Evolutionary conservation across 306 rosid species (phyloP).

Genomic region (Nissolia schottii): DNA sequence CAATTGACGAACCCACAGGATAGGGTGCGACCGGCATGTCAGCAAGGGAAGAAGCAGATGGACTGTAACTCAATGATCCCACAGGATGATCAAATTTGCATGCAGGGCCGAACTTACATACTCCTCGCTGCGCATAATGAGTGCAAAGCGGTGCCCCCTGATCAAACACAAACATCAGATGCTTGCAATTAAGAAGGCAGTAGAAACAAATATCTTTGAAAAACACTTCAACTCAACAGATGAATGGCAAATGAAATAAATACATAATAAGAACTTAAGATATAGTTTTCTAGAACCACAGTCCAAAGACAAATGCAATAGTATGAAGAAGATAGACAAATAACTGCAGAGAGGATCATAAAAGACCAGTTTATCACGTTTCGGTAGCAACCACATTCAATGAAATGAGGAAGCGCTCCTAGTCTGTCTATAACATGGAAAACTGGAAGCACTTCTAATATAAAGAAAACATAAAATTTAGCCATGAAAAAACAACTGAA

Average conservation of each 20-base stretch:
- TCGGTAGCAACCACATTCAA: conserved; percentile 7
- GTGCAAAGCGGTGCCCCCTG: conserved; percentile 89
- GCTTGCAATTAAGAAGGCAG: conserved; percentile 10
- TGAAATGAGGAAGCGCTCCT: background rate
- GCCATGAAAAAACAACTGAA: background rate
- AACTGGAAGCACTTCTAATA: background rate
- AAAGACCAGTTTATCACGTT: conserved; percentile 12
- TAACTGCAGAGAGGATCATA: background rate
- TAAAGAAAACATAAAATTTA: background rate
- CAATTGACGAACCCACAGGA: conserved; percentile 69
- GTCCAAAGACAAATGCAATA: background rate
- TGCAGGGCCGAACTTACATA: conserved; percentile 79
- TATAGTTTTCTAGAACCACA: background rate
- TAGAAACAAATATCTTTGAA: background rate
- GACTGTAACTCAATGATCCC: conserved; percentile 69
- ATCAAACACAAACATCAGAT: conserved; percentile 32
- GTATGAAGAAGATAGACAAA: background rate
- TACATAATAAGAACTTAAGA: background rate
- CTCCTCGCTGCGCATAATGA: conserved; percentile 86
- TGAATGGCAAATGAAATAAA: background rate
- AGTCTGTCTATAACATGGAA: conserved; percentile 7
- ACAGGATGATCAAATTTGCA: conserved; percentile 88
- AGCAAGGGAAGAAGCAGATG: conserved; percentile 76
- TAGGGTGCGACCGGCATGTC: conserved; percentile 80
- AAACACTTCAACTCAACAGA: background rate